A percentile compares a stretch with the other conserved stretches of the same genome.
phyloP scores from a whole-genome alignment of 768 basidiomycete genomes.

The Tulasnella sp. region DNA sequence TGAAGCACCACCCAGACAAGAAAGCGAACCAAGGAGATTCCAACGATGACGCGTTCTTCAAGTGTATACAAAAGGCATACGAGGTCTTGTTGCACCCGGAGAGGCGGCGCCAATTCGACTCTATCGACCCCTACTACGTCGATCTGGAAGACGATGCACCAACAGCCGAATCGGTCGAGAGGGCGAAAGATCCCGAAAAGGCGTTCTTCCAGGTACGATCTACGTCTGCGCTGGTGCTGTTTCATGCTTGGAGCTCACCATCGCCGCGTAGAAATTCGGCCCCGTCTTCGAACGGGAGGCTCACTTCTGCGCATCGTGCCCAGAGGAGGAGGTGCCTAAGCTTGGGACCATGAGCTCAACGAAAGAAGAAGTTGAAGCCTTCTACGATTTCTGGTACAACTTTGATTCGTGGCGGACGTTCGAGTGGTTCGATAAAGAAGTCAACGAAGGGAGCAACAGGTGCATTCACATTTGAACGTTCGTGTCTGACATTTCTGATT shows the following conservation, averaged over 20 bases:
- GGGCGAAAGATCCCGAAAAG: constrained; percentile 49
- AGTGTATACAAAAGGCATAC: constrained; percentile 98
- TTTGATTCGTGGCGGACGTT: constrained; percentile 98
- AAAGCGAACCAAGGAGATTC: constrained; percentile 82
- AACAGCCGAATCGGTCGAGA: constrained; percentile 61
- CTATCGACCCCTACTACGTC: constrained; percentile 80
- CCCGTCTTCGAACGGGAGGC: constrained; percentile 90
- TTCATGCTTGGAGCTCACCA: background rate
- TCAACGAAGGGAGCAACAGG: constrained; percentile 96
- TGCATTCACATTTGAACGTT: constrained; percentile 47
- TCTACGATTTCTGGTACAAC: constrained; percentile 99
- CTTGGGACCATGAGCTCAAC: constrained; percentile 71
- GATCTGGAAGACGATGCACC: constrained; percentile 80
- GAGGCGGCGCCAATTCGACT: constrained; percentile 93
- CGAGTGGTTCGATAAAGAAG: constrained; percentile 98
- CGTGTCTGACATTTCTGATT: background rate
- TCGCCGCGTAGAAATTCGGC: constrained; percentile 48
- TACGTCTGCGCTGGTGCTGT: background rate
- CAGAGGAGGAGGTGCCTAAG: constrained; percentile 70
- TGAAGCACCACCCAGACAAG: constrained; percentile 98
- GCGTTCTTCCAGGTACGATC: constrained; percentile 63
- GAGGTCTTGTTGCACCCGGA: constrained; percentile 88
- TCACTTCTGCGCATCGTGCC: constrained; percentile 78
- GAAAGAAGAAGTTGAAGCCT: constrained; percentile 83
- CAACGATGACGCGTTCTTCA: constrained; percentile 99